A percentile compares a stretch with the other conserved stretches of the same genome.
phyloP scores from a whole-genome alignment of 169 alveolate species.

The Eimeria tenella region DNA sequence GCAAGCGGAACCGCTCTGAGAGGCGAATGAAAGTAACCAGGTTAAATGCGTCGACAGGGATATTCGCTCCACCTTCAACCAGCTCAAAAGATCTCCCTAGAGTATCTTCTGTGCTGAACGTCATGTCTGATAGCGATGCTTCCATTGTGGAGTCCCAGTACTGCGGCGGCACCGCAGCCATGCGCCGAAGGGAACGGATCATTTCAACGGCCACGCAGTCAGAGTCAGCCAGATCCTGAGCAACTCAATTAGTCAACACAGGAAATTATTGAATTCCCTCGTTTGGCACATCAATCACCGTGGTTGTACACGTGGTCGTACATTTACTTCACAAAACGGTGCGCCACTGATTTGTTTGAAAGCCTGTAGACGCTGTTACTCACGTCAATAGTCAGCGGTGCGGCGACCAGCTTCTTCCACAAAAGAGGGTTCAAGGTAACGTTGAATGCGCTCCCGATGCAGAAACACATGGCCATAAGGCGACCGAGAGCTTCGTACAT shows the following conservation, averaged over 20 bases:
- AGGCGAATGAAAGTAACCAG: constrained; percentile 88
- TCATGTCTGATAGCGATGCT: constrained; percentile 84
- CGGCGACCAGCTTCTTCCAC: constrained; percentile 91
- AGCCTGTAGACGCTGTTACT: not conserved
- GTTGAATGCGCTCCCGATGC: constrained; percentile 91
- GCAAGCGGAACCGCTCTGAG: constrained; percentile 89
- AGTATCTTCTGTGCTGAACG: constrained; percentile 84
- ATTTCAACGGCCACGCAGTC: constrained; percentile 90
- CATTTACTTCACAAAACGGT: not conserved
- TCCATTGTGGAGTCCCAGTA: constrained; percentile 76
- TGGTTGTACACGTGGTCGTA: no score
- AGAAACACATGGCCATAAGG: constrained; percentile 92
- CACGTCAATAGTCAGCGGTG: constrained; percentile 75
- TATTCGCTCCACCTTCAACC: constrained; percentile 85
- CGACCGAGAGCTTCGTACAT: constrained; percentile 95
- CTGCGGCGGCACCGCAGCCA: constrained; percentile 78
- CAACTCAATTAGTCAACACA: not conserved
- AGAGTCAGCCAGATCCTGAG: constrained; percentile 87
- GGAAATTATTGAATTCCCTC: not conserved
- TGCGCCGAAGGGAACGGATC: constrained; percentile 87
- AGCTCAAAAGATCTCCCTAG: constrained; percentile 85
- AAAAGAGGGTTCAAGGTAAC: constrained; percentile 91
- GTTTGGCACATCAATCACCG: no score
- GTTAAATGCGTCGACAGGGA: constrained; percentile 87
- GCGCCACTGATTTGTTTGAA: not conserved